A percentile compares a stretch with the other conserved stretches of the same genome.
phyloP scores from a whole-genome alignment of 116 monocot genomes.

The Iris pallida region DNA sequence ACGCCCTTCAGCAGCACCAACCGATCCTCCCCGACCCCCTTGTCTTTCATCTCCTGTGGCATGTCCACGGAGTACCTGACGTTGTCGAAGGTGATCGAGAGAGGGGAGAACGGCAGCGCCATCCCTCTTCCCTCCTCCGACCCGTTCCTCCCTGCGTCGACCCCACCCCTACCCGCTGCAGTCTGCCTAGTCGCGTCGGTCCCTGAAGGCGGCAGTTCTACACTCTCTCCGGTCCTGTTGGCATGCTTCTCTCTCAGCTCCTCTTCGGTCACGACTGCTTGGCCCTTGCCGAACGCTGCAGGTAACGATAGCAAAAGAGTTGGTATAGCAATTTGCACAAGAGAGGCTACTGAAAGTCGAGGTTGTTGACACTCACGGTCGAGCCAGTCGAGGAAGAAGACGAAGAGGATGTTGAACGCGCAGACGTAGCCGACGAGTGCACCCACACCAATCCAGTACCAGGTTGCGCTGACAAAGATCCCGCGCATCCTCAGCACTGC shows the following conservation, averaged over 20 bases:
- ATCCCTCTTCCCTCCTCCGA: not conserved
- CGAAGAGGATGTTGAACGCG: constrained; percentile 47
- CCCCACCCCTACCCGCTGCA: too few relatives aligned
- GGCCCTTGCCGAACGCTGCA: constrained; percentile 47
- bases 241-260: constrained; percentile 34
- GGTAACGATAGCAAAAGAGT: not conserved
- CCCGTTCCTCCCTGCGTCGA: too few relatives aligned
- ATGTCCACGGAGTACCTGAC: constrained; percentile 8
- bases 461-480: constrained; percentile 42
- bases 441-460: constrained; percentile 69
- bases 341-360: not conserved
- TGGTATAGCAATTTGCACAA: not conserved
- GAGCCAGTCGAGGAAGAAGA: constrained; percentile 38
- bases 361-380: constrained; percentile 36
- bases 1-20: constrained; percentile 1
- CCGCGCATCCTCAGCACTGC: constrained; percentile 37
- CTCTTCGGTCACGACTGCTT: constrained; percentile 36
- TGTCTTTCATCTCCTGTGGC: constrained; percentile 10
- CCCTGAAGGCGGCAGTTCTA: constrained; percentile 20
- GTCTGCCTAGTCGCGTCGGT: not conserved
- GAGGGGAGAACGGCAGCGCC: constrained; percentile 4
- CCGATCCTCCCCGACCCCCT: not conserved
- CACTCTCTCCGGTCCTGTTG: constrained; percentile 35
- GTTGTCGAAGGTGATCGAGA: constrained; percentile 4
- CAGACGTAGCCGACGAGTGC: constrained; percentile 45